These are phyloP conservation scores for Blastobotrys mokoenaii DNA, from an alignment of 805 yeast species.

Conservation along the genomic window DNA sequence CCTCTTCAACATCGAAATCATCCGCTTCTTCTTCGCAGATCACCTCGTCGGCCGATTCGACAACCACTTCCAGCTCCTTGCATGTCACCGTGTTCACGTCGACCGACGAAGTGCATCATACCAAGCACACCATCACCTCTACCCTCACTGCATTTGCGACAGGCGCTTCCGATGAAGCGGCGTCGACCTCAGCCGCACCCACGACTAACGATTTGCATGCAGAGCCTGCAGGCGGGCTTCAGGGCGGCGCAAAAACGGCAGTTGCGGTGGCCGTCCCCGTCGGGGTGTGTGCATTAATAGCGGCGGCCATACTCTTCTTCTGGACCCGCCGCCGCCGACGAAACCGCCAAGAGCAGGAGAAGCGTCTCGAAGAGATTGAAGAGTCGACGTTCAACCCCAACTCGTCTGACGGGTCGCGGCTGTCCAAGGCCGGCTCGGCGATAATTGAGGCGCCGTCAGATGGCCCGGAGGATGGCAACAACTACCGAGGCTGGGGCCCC, in stretches of 20 bases:
- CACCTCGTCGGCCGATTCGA: not conserved
- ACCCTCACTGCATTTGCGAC: not conserved
- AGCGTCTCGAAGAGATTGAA: not conserved
- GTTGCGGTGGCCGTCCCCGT: constrained; percentile 4
- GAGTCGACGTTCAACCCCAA: not conserved
- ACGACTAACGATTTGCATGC: not conserved
- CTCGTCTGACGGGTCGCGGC: not conserved
- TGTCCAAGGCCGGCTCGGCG: not conserved
- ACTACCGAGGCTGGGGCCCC: constrained; percentile 5
- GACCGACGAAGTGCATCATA: not conserved
- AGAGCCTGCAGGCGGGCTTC: not conserved
- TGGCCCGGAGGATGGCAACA: not conserved
- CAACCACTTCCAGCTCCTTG: not conserved
- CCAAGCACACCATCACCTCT: not conserved
- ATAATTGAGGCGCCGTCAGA: not conserved
- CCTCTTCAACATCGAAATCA: not conserved
- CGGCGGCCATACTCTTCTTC: not conserved
- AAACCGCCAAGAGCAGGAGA: not conserved
- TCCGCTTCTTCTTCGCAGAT: not conserved
- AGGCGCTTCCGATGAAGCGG: not conserved
- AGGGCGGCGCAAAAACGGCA: constrained; percentile 3
- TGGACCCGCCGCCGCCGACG: not conserved
- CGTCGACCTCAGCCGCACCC: not conserved
- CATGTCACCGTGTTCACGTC: not conserved
- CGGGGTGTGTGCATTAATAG: not conserved